phyloP scores from a whole-genome alignment of 2,329 filamentous ascomycete genomes.

The Lanzia echinophila region DNA sequence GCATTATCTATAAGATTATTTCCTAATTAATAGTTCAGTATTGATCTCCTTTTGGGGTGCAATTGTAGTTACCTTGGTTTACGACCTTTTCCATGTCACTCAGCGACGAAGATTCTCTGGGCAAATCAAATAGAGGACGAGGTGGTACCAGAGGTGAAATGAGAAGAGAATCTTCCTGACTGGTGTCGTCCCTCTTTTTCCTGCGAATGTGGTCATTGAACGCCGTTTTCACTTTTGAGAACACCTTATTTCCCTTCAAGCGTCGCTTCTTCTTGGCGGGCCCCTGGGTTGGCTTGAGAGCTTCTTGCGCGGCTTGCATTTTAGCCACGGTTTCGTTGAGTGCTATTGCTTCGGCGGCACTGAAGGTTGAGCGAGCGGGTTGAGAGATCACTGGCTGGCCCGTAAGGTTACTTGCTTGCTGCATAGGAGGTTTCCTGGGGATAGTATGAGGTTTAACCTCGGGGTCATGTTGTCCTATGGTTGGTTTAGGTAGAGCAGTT shows the following conservation, averaged over 20 bases:
- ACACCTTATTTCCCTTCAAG: constrained; percentile 16
- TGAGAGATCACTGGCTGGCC: background rate
- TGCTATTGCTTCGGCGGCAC: constrained; percentile 1
- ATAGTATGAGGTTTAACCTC: background rate
- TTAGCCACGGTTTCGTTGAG: constrained; percentile 1
- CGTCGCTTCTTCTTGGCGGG: constrained; percentile 16
- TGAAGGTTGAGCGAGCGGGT: background rate
- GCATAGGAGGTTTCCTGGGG: background rate
- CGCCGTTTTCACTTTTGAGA: constrained; percentile 18
- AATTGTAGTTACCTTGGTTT: constrained; percentile 17
- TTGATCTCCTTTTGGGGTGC: background rate
- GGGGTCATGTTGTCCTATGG: background rate
- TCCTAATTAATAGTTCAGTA: background rate
- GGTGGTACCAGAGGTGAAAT: constrained; percentile 8
- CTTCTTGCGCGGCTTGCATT: background rate
- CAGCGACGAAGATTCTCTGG: background rate
- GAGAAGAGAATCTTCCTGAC: constrained; percentile 14
- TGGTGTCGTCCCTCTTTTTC: constrained; percentile 13
- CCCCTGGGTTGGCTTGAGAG: constrained; percentile 1
- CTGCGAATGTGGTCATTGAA: constrained; percentile 15
- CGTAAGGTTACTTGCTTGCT: background rate
- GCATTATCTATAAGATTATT: background rate
- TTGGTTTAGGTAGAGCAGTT: constrained; percentile 8
- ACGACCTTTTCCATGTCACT: constrained; percentile 16
- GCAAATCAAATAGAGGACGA: constrained; percentile 4